Conservation (phyloP, 1,284 basidiomycete genomes). For the Cryptococcus amylolentus region DNA sequence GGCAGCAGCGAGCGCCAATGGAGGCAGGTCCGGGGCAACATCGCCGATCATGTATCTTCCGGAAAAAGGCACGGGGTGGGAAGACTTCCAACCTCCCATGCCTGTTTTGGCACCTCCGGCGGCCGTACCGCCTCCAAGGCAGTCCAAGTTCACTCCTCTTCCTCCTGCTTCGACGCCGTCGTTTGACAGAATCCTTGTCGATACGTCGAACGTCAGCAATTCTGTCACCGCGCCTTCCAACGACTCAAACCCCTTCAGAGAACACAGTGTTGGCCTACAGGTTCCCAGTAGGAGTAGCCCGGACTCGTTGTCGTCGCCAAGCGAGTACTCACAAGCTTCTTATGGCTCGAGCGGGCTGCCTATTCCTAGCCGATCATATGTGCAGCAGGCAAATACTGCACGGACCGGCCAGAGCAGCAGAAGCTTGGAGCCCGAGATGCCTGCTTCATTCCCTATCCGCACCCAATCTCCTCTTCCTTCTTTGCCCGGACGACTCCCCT, state of each 20-base stretch:
- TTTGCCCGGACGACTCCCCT: constrained; percentile 11
- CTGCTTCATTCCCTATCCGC: not conserved
- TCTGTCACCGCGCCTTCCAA: not conserved
- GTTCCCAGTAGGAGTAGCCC: too few relatives aligned
- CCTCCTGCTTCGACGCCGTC: constrained; percentile 29
- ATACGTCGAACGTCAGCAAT: not conserved
- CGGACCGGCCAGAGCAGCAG: constrained; percentile 10
- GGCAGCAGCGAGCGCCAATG: constrained; percentile 19
- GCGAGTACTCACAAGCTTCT: constrained; percentile 33
- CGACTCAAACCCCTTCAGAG: not conserved
- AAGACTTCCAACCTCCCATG: constrained; percentile 31
- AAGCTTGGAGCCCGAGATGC: not conserved
- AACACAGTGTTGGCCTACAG: too few relatives aligned
- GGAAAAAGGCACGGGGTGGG: constrained; percentile 33
- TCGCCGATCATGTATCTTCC: constrained; percentile 40
- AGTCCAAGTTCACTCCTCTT: constrained; percentile 38
- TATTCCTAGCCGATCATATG: constrained; percentile 30
- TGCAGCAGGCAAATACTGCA: constrained; percentile 6
- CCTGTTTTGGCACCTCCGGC: constrained; percentile 1
- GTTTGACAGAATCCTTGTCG: constrained; percentile 28
- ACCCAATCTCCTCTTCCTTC: constrained; percentile 2
- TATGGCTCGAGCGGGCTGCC: constrained; percentile 12
- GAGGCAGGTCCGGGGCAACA: constrained; percentile 14
- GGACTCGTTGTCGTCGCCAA: constrained; percentile 20
- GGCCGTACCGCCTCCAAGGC: constrained; percentile 20